Base-by-base conservation (phyloP, 1,139 yeast species). In the Geotrichum carabidarum region DNA sequence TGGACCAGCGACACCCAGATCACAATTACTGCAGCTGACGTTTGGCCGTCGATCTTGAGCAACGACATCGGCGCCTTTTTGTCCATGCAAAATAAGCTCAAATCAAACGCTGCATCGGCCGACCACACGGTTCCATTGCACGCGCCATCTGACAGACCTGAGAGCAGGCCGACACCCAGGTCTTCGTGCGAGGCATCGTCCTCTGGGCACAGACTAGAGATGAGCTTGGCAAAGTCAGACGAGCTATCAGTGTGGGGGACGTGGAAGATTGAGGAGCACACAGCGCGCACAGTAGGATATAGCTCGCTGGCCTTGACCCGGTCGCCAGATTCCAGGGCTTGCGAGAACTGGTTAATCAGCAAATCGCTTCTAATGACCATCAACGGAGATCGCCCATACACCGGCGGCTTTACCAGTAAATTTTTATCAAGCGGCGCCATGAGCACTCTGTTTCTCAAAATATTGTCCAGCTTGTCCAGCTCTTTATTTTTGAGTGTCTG, bases 31-130 rank as follows among this genome's bases (percentile, higher is more conserved):
- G 31, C 42, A 8, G 56, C 35, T 7, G 56, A 36, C 5, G 52
- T 53, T 14, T 53, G 52, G 30, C 48, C 45, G 22, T 53, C 56
- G 38, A 53, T 48, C 15, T 53, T 46, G 9, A 53, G 50, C 14
- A 53, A 22, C 2, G 52, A 44, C 8, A 52, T 53, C n/a, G 52
- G 52, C n/a, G 27, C 40, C 3, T 40, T 40, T 12, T 30, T 38
- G 31, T 53, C 46, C 43, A 53, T 31, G 34, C 52, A 43, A 22
- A 42, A 53, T n/a, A 53, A 34, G 18, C 49, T 42, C n/a, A 53
- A 15, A 36, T 53, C 52, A 17, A 44, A 12, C 3, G 41, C 47
- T 17, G 22, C 22, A 27, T 42, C 44, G 7, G 38, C 12, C 22
- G 22, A 5, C n/a, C 38, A 15, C 30, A 2, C 12, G 18, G 7